Evolutionary conservation across 2,329 filamentous ascomycete species (phyloP), one percentile per base, ranked within the genome.

Genomic region (Epicoccum sorghinum): DNA sequence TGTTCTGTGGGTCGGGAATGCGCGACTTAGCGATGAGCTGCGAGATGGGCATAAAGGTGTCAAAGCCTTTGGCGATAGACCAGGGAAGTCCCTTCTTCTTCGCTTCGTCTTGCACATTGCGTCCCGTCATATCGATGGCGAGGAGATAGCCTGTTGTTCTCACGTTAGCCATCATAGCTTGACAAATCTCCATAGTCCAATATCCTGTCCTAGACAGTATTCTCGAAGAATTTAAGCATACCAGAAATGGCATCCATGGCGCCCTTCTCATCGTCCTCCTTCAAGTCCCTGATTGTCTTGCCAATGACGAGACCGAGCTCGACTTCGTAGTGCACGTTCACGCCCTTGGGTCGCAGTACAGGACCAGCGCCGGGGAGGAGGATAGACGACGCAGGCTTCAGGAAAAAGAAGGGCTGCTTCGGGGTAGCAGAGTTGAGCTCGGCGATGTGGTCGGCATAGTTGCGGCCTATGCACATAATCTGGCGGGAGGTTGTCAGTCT

Each of bases 361-460:
- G 93, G 88, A 0, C 93, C 93, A 52, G 86, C 84, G 25, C 86
- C 84, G 0, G 91, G 91, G 22, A 89, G 82, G 4, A 98, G 84
- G 65, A 99, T 90, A 3, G 92, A 90, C 36, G 89, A 91, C 0
- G 93, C 80, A 1, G 95, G 95, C 83, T 99, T 99, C 66, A 98
- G 85, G 83, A 99, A 99, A 87, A 97, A 99, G 80, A 99, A 98
- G 24, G 95, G 95, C 77, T 97, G 92, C 76, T 95, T 96, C 45
- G 95, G 95, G 62, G 87, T 86, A 57, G 83, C 82, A 77, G 89
- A 96, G 77, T 92, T 92, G 65, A 99, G 85, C 80, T 99, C 95
- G 60, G 89, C 86, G 72, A 98, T 89, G 78, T 99, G 95, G 76
- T 96, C 95, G 90, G 93, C 93, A 83, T 97, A 99, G 82, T 99